These are phyloP conservation scores for Nemania bipapillata DNA, from an alignment of 2,329 filamentous ascomycete genomes.

Conservation along the genomic window DNA sequence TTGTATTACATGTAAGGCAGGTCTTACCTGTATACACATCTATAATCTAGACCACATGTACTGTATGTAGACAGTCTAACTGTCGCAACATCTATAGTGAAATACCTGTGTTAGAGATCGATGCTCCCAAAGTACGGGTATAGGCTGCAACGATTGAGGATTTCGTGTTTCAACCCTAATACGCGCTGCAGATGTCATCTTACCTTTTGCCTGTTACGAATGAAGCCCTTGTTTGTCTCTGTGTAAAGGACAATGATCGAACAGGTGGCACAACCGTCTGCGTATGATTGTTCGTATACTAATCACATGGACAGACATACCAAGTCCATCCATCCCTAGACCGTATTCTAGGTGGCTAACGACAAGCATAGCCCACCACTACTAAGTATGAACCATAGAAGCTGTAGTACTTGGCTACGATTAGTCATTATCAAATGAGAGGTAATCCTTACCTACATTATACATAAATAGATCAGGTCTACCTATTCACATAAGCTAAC, in stretches of 20 bases:
- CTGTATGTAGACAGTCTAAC: no score
- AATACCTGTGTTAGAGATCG: not conserved
- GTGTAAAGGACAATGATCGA: constrained; percentile 3
- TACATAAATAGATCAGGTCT: not conserved
- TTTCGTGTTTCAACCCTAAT: not conserved
- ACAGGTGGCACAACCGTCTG: constrained; percentile 4
- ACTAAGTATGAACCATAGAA: not conserved
- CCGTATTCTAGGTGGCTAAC: constrained; percentile 5
- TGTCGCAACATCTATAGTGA: no score
- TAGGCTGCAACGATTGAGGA: not conserved
- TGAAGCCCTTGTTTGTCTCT: not conserved
- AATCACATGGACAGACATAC: constrained; percentile 22
- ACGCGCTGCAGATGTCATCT: not conserved
- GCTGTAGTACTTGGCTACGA: not conserved
- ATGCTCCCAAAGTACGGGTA: not conserved
- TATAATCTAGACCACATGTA: no score
- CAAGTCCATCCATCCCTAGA: not conserved
- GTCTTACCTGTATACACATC: no score
- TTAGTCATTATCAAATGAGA: not conserved
- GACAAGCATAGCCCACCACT: constrained; percentile 11
- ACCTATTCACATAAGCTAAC: not conserved
- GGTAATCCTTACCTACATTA: no score
- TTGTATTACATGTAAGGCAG: no score
- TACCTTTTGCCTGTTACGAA: not conserved
- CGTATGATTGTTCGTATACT: constrained; percentile 10